These are phyloP conservation scores for Fonsecaea nubica DNA, from an alignment of 2,329 filamentous ascomycete species.

Conservation along the genomic window DNA sequence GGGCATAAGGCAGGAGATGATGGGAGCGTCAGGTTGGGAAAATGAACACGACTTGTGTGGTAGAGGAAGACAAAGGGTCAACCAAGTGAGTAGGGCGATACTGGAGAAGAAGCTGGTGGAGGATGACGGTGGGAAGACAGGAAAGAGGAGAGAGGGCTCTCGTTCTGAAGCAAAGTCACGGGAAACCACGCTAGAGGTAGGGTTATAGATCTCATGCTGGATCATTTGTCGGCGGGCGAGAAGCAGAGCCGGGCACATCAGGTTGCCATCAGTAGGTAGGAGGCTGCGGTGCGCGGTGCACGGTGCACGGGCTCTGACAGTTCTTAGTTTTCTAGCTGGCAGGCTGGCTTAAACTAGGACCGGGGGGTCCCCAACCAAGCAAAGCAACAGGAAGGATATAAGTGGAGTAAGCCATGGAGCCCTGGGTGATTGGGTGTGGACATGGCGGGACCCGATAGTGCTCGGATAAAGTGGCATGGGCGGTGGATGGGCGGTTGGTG, in stretches of 20 bases:
- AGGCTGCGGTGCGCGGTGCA: conserved; percentile 6
- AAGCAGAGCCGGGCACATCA: conserved; percentile 20
- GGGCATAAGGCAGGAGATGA: neutral
- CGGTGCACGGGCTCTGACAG: conserved; percentile 13
- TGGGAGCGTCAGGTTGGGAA: neutral
- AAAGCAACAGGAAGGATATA: neutral
- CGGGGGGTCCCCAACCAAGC: conserved; percentile 5
- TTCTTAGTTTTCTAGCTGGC: conserved; percentile 18
- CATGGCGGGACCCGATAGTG: conserved; percentile 18
- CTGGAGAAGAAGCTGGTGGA: conserved; percentile 19
- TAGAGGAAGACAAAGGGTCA: conserved; percentile 4
- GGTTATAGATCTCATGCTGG: conserved; percentile 23
- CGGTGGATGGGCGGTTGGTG: conserved; percentile 10
- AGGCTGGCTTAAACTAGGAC: neutral
- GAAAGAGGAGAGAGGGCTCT: conserved; percentile 22
- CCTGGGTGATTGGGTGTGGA: conserved; percentile 17
- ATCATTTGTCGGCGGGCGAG: conserved; percentile 24
- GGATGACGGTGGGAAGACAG: conserved; percentile 23
- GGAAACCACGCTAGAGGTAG: conserved; percentile 21
- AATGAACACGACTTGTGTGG: conserved; percentile 5
- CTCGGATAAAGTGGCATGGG: conserved; percentile 21
- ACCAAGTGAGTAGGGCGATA: conserved; percentile 7
- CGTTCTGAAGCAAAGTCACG: conserved; percentile 21
- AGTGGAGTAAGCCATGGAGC: conserved; percentile 5
- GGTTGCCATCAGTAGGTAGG: conserved; percentile 15